Conservation (phyloP, 2,329 filamentous ascomycete species). For the Macroventuria anomochaeta region DNA sequence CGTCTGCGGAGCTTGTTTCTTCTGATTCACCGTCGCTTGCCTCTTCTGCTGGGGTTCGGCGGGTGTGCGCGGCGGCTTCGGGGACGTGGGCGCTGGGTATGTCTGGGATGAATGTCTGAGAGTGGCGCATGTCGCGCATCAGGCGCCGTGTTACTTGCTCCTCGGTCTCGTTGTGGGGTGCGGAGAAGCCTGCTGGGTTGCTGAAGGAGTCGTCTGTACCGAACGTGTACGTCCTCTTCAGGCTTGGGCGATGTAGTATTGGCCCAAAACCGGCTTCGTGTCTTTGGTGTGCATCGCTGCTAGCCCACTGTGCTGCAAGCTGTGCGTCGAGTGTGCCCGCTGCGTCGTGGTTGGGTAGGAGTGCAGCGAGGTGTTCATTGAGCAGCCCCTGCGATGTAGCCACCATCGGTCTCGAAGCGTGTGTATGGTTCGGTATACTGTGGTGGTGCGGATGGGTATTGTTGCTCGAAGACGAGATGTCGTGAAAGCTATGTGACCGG, state of each 20-base stretch:
- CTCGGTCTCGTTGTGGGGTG: conserved; percentile 32
- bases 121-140: conserved; percentile 31
- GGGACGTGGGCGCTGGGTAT: conserved; percentile 13
- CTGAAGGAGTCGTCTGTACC: conserved; percentile 47
- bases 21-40: conserved; percentile 34
- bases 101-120: conserved; percentile 24
- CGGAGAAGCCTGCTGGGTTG: conserved; percentile 36
- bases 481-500: conserved; percentile 33
- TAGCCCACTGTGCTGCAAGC: conserved; percentile 37
- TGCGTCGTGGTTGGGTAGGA: conserved; percentile 39
- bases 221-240: conserved; percentile 45
- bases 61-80: conserved; percentile 13
- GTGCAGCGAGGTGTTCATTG: conserved; percentile 38
- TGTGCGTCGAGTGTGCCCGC: conserved; percentile 39
- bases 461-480: conserved; percentile 10
- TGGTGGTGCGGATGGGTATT: conserved; percentile 11
- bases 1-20: conserved; percentile 28
- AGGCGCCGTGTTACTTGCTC: conserved; percentile 34
- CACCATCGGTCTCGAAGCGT: conserved; percentile 25
- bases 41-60: conserved; percentile 5
- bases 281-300: conserved; percentile 25
- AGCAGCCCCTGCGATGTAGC: conserved; percentile 36
- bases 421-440: conserved; percentile 2
- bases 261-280: conserved; percentile 29
- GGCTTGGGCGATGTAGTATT: conserved; percentile 19